Evolutionary conservation across 176 grass and related monocot genomes (phyloP), one percentile per base, ranked within the genome.

Genomic region (Oryza australiensis): DNA sequence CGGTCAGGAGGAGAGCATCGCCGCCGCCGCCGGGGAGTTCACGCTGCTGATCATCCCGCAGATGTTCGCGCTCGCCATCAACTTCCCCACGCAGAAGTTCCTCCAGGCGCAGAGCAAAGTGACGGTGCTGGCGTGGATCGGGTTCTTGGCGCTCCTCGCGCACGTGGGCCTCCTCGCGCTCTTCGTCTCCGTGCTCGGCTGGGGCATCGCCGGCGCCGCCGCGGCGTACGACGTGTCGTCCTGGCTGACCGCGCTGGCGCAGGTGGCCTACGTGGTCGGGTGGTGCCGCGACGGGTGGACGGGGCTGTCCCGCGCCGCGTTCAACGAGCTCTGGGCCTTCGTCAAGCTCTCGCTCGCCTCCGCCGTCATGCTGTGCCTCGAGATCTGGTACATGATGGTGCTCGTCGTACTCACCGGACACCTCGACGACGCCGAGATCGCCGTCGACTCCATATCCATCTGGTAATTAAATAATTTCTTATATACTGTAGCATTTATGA

Each of bases 321-420:
- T 94, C 83, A 62, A 41, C 18, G 94, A 92, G 18, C 78, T 97
- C 8, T 92, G 92, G 86, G 92, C 83, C 3, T 97, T 97, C 78
- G 83, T 90, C 5, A 89, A 81, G 78, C 66, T 97, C 75, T 93
- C 91, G 13, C 59, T 97, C 0, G 89, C 91, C 0, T 94, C 91
- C 0, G 94, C 91, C 5, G 87, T 97, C 23, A 97, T 97, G 94
- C 94, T 97, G 2, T 97, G 92, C 87, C 89, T 92, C 13, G 92
- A 94, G 87, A 92, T 94, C 12, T 94, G 93, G 93, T 94, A 94
- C 86, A 94, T 97, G 94, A 97, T 97, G 94, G 78, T 97, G 12
- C 88, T 97, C 33, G 90, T 94, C 42, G 89, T 97, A 26, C 89
- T 97, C 69, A 94, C 94, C 0, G 94, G 94, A 16, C 94, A 94